A percentile compares a stretch with the other conserved stretches of the same genome.
Evolutionary conservation across 352 stramenopile species (phyloP).

Genomic region (Phytophthora brassicae): DNA sequence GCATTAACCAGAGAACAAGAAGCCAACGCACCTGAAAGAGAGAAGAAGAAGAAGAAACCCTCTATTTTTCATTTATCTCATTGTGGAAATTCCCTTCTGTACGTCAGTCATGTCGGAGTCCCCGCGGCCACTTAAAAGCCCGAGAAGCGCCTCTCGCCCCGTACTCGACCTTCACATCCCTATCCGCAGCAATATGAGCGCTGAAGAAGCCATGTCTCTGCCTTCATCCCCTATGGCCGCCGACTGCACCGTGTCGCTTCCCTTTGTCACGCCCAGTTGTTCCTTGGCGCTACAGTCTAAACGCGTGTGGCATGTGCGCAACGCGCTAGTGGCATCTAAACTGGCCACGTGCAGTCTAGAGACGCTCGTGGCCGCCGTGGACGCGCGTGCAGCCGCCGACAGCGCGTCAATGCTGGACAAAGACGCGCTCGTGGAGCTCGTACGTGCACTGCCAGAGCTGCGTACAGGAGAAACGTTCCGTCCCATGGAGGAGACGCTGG

Average conservation of each 20-base stretch:
- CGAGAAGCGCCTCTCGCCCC: conserved; percentile 20
- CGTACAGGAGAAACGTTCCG: conserved; percentile 61
- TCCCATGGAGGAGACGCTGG: conserved; percentile 63
- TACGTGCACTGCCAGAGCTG: conserved; percentile 56
- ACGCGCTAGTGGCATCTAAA: conserved; percentile 71
- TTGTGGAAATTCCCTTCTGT: conserved; percentile 10
- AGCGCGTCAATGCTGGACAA: conserved; percentile 33
- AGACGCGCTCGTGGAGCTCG: conserved; percentile 62
- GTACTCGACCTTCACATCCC: no score
- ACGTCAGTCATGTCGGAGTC: no score
- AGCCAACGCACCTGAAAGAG: background rate
- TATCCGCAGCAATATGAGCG: conserved; percentile 55
- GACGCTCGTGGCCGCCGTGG: conserved; percentile 37
- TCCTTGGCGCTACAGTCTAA: conserved; percentile 73
- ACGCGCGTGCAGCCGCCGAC: conserved; percentile 29
- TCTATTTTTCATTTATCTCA: no score
- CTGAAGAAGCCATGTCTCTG: conserved; percentile 46
- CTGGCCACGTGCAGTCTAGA: conserved; percentile 48
- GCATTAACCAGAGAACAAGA: conserved; percentile 6
- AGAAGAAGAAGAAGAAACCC: background rate
- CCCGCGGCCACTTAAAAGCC: conserved; percentile 5
- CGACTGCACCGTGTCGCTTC: conserved; percentile 54
- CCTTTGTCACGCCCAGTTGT: conserved; percentile 56
- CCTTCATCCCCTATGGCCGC: conserved; percentile 56
- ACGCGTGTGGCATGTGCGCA: conserved; percentile 63